Base-by-base conservation (phyloP, 2,329 filamentous ascomycete genomes). In the Colletotrichum gloeosporioides region DNA sequence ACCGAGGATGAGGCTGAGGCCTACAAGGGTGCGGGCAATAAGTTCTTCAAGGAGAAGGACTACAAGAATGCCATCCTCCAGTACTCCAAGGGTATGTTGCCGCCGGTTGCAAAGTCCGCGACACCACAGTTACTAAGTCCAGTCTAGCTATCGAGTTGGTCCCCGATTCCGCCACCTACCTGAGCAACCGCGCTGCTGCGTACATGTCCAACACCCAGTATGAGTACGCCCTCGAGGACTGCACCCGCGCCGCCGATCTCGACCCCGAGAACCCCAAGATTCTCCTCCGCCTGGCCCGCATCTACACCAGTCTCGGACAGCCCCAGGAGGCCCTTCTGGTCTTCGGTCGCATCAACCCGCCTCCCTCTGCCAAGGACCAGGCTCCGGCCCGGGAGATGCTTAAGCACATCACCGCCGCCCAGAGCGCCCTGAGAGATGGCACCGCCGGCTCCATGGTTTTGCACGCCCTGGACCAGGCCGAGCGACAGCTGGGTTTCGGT, bases 11-110 rank as follows among this genome's bases (percentile, higher is more conserved):
- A 98, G 83, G 95, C 96, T 31, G 97, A 99, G 87, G 90, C 92
- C 15, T 98, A 94, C 91, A 99, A 99, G 89, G 92, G 95, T 80
- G 92, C 95, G 3, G 97, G 97, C 75, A 99, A 99, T 88, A 97
- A 97, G 82, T 96, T 95, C 83, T 99, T 98, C 91, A 99, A 98
- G 88, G 95, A 96, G 78, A 95, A 94, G 83, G 95, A 98, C 82
- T 99, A 96, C 85, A 87, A 90, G 77, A 94, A 94, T 83, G 96
- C 97, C 29, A 96, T 99, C 83, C 91, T 95, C 80, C 95, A 98
- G 85, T 99, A 99, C 85, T 95, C 95, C 80, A 98, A 98, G 92
- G 96, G 96, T 98, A 89, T 83, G 84, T 77, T 71, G 59, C 36
- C 36, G 57, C 32, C 32, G 31, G 32, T 22, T 66, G 62, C 53